These are phyloP conservation scores for Sphaerulina musiva DNA, from an alignment of 2,329 filamentous ascomycete species.

Conservation along the genomic window DNA sequence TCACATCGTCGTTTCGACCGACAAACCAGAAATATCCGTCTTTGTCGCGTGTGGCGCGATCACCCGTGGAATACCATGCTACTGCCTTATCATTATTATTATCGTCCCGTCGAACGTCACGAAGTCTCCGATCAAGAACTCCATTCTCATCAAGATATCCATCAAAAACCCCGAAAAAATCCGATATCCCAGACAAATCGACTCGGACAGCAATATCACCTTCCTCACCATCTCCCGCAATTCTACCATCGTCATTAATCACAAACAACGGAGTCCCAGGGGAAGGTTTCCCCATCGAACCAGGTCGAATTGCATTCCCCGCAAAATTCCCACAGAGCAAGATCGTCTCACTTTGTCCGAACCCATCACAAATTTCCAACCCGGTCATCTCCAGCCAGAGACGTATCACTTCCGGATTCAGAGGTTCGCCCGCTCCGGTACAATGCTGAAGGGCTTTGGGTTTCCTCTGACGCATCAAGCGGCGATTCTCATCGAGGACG, in stretches of 20 bases:
- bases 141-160: conserved; percentile 26
- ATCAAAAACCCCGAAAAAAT: conserved; percentile 29
- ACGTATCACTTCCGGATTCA: conserved; percentile 38
- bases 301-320: conserved; percentile 32
- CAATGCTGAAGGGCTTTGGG: conserved; percentile 34
- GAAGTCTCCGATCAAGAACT: conserved; percentile 21
- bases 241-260: conserved; percentile 31
- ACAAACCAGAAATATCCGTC: conserved; percentile 99
- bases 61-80: conserved; percentile 36
- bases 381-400: conserved; percentile 35
- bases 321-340: conserved; percentile 38
- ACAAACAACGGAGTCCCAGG: conserved; percentile 36
- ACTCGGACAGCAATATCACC: conserved; percentile 35
- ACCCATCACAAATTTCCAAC: conserved; percentile 38
- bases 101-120: conserved; percentile 1
- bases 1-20: conserved; percentile 80
- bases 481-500: conserved; percentile 32
- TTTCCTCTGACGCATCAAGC: conserved; percentile 26
- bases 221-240: conserved; percentile 29
- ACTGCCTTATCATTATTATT: neutral
- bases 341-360: conserved; percentile 39
- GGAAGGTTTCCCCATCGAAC: conserved; percentile 38
- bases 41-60: conserved; percentile 83
- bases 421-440: conserved; percentile 37
- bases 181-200: conserved; percentile 17